These are phyloP conservation scores for Trifolium pratense DNA, from an alignment of 306 rosid species.

Conservation along the genomic window DNA sequence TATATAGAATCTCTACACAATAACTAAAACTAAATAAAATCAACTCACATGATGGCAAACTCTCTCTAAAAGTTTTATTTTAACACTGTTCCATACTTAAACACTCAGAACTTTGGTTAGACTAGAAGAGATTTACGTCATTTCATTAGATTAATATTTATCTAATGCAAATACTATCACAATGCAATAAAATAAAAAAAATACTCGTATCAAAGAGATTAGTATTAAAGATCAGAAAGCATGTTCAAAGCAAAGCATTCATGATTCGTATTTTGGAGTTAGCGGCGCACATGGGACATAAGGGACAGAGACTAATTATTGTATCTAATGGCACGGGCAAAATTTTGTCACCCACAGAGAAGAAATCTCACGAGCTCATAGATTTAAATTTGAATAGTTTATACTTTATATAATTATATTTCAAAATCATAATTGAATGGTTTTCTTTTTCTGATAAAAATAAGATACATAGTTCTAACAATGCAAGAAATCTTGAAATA, in stretches of 20 bases:
- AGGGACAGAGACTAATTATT: constrained; percentile 18
- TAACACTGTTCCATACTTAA: no score
- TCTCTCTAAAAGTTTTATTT: no score
- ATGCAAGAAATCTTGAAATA: constrained; percentile 11
- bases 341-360: background rate
- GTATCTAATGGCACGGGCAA: constrained; percentile 17
- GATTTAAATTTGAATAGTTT: constrained; percentile 5
- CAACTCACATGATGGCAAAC: no score
- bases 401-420: no score
- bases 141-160: no score
- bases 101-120: no score
- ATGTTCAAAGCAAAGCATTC: constrained; percentile 7
- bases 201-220: background rate
- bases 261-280: background rate
- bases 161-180: no score
- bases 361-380: constrained; percentile 3
- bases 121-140: no score
- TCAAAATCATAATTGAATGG: no score
- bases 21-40: no score
- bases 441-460: constrained; percentile 6
- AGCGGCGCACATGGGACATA: constrained; percentile 4
- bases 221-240: constrained; percentile 1
- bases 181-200: background rate
- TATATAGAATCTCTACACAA: no score
- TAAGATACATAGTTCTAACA: background rate